phyloP scores from a whole-genome alignment of 2,329 filamentous ascomycete species.

The Malbranchea zuffiana region DNA sequence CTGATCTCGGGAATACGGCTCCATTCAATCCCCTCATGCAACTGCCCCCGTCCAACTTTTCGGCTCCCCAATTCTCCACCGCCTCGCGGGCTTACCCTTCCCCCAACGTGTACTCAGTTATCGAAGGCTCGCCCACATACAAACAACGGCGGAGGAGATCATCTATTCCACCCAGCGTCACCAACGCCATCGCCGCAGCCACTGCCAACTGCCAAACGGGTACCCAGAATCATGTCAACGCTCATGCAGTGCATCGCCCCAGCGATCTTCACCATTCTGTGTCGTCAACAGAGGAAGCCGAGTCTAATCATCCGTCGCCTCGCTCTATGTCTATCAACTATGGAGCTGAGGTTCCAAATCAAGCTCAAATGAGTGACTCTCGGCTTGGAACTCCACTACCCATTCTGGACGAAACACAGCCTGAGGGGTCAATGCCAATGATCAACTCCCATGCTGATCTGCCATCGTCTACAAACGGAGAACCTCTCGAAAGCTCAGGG shows the following conservation, averaged over 20 bases:
- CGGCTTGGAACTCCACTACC: conserved; percentile 84
- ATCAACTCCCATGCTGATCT: conserved; percentile 58
- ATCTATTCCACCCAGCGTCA: conserved; percentile 74
- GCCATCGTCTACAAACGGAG: conserved; percentile 51
- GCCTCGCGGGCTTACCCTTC: conserved; percentile 55
- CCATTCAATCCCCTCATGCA: conserved; percentile 83
- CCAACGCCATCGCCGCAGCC: conserved; percentile 53
- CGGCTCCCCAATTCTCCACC: conserved; percentile 66
- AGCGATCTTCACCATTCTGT: conserved; percentile 87
- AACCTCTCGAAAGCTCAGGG: conserved; percentile 44
- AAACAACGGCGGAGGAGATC: conserved; percentile 93
- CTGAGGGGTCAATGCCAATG: conserved; percentile 56
- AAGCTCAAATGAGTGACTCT: conserved; percentile 66
- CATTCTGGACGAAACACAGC: conserved; percentile 70
- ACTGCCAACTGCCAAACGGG: conserved; percentile 41
- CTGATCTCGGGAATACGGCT: conserved; percentile 66
- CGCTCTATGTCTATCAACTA: conserved; percentile 63
- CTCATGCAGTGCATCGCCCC: conserved; percentile 59
- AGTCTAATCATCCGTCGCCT: conserved; percentile 67
- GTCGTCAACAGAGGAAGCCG: conserved; percentile 76
- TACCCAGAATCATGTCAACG: conserved; percentile 29
- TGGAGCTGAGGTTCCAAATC: conserved; percentile 58
- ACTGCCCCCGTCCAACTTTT: conserved; percentile 73
- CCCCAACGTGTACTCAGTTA: conserved; percentile 84
- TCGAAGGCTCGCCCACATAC: conserved; percentile 96